Percentiles rank a stretch among this genome's conserved stretches.
phyloP scores from a whole-genome alignment of 805 yeast species.

The Torulaspora delbrueckii region DNA sequence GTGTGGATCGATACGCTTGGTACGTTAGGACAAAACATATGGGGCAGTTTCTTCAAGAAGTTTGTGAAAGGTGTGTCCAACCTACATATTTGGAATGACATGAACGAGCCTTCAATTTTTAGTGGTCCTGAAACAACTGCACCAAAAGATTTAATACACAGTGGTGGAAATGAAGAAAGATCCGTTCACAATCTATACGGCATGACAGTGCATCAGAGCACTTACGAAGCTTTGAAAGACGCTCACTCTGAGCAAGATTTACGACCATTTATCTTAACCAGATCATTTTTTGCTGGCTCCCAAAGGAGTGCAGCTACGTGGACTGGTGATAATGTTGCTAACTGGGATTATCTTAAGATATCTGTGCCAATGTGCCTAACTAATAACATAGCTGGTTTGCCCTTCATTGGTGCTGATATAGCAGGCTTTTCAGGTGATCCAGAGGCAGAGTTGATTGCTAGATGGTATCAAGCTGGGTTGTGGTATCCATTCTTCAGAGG shows the following conservation, averaged over 20 bases:
- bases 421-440: conserved; percentile 97
- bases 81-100: conserved; percentile 90
- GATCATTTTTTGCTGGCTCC: conserved; percentile 87
- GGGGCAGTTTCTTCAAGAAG: conserved; percentile 52
- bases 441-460: conserved; percentile 63
- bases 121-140: conserved; percentile 92
- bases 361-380: conserved; percentile 88
- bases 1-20: conserved; percentile 86
- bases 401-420: conserved; percentile 93
- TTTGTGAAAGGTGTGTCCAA: conserved; percentile 54
- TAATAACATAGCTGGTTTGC: conserved; percentile 76
- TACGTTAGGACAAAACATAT: conserved; percentile 53
- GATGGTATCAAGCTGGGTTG: conserved; percentile 96
- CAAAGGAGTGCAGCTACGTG: conserved; percentile 91
- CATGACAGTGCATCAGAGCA: conserved; percentile 70
- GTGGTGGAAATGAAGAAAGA: conserved; percentile 82
- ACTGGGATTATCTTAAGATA: conserved; percentile 77
- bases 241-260: conserved; percentile 44
- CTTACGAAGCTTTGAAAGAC: conserved; percentile 57
- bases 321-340: conserved; percentile 96
- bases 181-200: conserved; percentile 88
- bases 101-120: conserved; percentile 96
- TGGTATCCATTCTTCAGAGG: conserved; percentile 97
- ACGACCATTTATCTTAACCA: conserved; percentile 83
- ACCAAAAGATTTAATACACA: conserved; percentile 75